A percentile compares a stretch with the other conserved stretches of the same genome.
These are phyloP conservation scores for Fusarium acutatum DNA, from an alignment of 2,329 filamentous ascomycete species.

Conservation along the genomic window DNA sequence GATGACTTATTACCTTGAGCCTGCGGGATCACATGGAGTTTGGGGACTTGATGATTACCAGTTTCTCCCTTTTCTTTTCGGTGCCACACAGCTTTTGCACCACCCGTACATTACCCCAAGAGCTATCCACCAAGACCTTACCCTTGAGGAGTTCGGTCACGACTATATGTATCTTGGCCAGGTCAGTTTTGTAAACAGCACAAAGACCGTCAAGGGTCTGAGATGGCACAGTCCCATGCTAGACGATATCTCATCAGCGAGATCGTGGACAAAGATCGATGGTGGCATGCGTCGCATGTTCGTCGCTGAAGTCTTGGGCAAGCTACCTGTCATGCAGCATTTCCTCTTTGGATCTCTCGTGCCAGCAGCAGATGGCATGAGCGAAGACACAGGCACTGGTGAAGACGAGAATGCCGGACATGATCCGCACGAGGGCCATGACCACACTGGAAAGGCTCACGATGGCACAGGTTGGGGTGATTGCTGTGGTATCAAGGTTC, in stretches of 20 bases:
- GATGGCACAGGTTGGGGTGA: constrained; percentile 85
- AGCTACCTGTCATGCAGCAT: constrained; percentile 98
- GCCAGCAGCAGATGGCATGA: constrained; percentile 84
- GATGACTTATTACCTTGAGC: constrained; percentile 94
- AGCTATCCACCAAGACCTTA: constrained; percentile 86
- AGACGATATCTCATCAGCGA: constrained; percentile 92
- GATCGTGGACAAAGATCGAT: constrained; percentile 91
- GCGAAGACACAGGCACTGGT: constrained; percentile 63
- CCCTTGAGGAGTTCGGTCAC: constrained; percentile 83
- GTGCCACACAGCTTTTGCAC: constrained; percentile 86
- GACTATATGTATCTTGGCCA: constrained; percentile 94
- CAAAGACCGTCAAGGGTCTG: constrained; percentile 93
- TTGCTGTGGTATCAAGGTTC: constrained; percentile 97
- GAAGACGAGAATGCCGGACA: constrained; percentile 57
- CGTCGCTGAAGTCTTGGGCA: constrained; percentile 87
- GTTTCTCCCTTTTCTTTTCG: constrained; percentile 95
- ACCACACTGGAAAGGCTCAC: constrained; percentile 68
- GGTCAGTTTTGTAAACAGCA: constrained; percentile 92
- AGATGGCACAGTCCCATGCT: constrained; percentile 99
- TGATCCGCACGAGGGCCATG: constrained; percentile 67
- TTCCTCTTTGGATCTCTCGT: constrained; percentile 92
- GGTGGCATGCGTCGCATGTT: constrained; percentile 98
- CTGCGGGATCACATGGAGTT: constrained; percentile 94
- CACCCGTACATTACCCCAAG: constrained; percentile 83
- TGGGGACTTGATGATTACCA: constrained; percentile 99